Evolutionary conservation across 2,329 filamentous ascomycete species (phyloP), one percentile per base, ranked within the genome.

Genomic region (Cladosporium oxysporum): DNA sequence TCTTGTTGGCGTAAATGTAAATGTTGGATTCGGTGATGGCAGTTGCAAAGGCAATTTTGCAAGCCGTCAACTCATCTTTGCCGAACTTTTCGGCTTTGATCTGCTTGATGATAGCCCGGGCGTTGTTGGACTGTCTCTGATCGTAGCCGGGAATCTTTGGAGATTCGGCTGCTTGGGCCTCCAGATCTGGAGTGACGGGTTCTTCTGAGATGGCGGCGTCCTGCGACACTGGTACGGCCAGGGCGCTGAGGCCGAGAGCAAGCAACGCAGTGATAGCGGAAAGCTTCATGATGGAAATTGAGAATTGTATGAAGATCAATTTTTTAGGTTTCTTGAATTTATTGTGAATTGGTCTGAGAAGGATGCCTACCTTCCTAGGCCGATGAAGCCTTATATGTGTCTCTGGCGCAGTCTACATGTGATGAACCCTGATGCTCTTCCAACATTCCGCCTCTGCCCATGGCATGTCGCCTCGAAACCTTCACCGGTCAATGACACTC

Each of bases 121-220:
- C 60, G 14, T 62, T 62, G 60, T 62, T 62, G 60, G 47, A 62
- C n/a, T 62, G 60, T 26, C 23, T 37, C 33, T 62, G 60, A 26
- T 62, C 60, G 31, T 44, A 62, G 11, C 33, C 33, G 12, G 33
- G 49, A 16, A 62, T 62, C 31, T 62, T 62, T 8, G 60, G 60
- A 23, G 31, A 53, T 5, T 35, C 28, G 10, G 23, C 33, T 1
- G 14, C 44, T 29, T 50, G 37, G 23, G 58, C 4, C 16, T 50
- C 59, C 14, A 29, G 5, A 10, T 55, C 52, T 31, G 50, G 26
- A 8, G 16, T 26, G 26, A n/a, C 28, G 7, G 50, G 21, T 1
- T 23, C 26, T 26, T 53, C 23, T 18, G 50, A 21, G 7, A 18
- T 21, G 18, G 28, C 26, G 4, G 26, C 26, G 6, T 28, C 29